Conservation (phyloP, 78 protist species). For the Dictyostelium intermedium region DNA sequence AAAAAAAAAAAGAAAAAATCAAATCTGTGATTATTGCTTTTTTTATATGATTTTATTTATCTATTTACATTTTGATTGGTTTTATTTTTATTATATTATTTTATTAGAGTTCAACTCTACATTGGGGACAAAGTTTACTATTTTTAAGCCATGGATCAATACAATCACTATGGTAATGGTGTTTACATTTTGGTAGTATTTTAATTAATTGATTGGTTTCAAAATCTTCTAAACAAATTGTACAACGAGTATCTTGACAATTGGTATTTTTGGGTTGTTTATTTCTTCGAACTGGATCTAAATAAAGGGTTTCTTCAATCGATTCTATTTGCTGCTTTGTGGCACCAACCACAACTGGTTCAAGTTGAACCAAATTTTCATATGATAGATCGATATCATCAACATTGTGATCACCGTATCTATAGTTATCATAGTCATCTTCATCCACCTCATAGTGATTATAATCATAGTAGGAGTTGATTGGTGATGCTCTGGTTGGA, state of each 20-base stretch:
- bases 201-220: background rate
- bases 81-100: background rate
- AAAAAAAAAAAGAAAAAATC: background rate
- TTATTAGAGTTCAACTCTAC: constrained; percentile 36
- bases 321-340: constrained; percentile 25
- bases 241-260: constrained; percentile 11
- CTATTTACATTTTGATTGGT: background rate
- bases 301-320: background rate
- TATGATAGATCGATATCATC: constrained; percentile 20
- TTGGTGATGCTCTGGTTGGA: background rate
- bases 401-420: background rate
- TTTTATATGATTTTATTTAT: background rate
- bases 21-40: background rate
- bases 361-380: constrained; percentile 32
- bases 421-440: constrained; percentile 3
- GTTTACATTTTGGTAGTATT: constrained; percentile 25
- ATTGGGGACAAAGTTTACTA: constrained; percentile 26
- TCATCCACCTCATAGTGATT: constrained; percentile 9
- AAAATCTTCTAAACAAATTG: constrained; percentile 55
- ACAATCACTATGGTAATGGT: constrained; percentile 33
- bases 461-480: background rate
- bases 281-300: background rate
- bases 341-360: constrained; percentile 34
- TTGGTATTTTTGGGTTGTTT: background rate
- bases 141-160: constrained; percentile 19